phyloP scores from a whole-genome alignment of 257 asterid species.

The Handroanthus guayacan region DNA sequence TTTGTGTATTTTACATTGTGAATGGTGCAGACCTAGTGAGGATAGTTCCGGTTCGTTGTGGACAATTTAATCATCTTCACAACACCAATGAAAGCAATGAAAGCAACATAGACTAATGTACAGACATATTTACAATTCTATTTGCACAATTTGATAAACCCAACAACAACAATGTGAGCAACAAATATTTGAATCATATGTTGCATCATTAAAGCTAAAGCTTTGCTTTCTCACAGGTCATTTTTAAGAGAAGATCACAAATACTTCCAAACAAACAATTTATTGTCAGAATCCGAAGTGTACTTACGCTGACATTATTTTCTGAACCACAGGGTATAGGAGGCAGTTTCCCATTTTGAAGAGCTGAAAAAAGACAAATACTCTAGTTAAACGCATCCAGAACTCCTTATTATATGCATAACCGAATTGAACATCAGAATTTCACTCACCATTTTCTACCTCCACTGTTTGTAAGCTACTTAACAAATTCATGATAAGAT shows the following conservation, averaged over 20 bases:
- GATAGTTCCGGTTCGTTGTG: too few species aligned
- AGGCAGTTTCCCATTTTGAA: constrained; percentile 80
- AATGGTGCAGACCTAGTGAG: too few species aligned
- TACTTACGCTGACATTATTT: constrained; percentile 84
- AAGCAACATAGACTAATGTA: neutral
- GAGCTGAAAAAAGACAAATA: constrained; percentile 53
- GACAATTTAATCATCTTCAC: neutral
- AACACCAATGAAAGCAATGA: neutral
- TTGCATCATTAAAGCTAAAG: neutral
- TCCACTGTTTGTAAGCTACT: constrained; percentile 81
- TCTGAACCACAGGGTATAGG: constrained; percentile 73
- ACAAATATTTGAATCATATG: constrained; percentile 10
- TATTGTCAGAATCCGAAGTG: constrained; percentile 23
- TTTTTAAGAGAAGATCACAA: constrained; percentile 14
- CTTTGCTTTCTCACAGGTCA: constrained; percentile 17
- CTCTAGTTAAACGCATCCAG: constrained; percentile 31
- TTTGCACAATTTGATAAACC: constrained; percentile 2
- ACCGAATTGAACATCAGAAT: constrained; percentile 29
- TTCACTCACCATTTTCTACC: constrained; percentile 68
- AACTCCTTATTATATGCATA: constrained; percentile 17
- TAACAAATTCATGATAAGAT: constrained; percentile 79
- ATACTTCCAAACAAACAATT: constrained; percentile 19
- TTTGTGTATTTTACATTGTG: too few species aligned
- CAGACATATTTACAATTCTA: neutral
- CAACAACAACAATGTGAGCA: neutral